These are phyloP conservation scores for Theobroma grandiflorum DNA, from an alignment of 441 rosid genomes.

Conservation along the genomic window DNA sequence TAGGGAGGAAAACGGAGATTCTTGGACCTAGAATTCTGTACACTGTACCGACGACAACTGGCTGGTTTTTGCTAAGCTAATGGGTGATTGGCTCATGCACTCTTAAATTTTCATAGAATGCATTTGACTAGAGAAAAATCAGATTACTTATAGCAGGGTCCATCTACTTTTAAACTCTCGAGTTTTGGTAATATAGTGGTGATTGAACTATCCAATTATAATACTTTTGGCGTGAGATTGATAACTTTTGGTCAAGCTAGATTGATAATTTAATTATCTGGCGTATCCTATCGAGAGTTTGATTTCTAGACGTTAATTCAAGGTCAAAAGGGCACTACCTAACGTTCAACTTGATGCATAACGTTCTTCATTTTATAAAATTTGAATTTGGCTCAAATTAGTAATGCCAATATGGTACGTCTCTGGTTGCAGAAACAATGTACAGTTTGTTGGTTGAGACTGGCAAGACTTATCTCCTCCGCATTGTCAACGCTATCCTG, in stretches of 20 bases:
- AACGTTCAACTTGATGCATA: slow-evolving; percentile 17
- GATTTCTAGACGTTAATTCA: not conserved
- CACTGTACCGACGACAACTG: not conserved
- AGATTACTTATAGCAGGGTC: too few relatives aligned
- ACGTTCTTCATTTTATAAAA: slow-evolving; percentile 26
- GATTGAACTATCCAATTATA: too few relatives aligned
- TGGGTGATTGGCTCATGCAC: too few relatives aligned
- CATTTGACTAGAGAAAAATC: too few relatives aligned
- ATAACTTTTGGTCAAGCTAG: not conserved
- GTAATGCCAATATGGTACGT: not conserved
- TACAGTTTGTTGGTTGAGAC: slow-evolving; percentile 22
- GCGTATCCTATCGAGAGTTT: not conserved
- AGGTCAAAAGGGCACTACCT: not conserved
- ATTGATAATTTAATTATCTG: not conserved
- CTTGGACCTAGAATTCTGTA: not conserved
- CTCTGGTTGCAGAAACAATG: slow-evolving; percentile 10
- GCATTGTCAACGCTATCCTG: slow-evolving; percentile 37
- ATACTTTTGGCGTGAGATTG: not conserved
- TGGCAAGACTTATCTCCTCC: slow-evolving; percentile 36
- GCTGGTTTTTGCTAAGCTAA: too few relatives aligned
- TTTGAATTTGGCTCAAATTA: not conserved
- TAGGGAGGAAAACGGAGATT: too few relatives aligned
- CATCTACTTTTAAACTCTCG: not conserved
- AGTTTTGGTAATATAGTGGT: too few relatives aligned
- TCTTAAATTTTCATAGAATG: too few relatives aligned